A percentile compares a stretch with the other conserved stretches of the same genome.
Evolutionary conservation across 768 basidiomycete genomes (phyloP).

Genomic region (Russula compacta): DNA sequence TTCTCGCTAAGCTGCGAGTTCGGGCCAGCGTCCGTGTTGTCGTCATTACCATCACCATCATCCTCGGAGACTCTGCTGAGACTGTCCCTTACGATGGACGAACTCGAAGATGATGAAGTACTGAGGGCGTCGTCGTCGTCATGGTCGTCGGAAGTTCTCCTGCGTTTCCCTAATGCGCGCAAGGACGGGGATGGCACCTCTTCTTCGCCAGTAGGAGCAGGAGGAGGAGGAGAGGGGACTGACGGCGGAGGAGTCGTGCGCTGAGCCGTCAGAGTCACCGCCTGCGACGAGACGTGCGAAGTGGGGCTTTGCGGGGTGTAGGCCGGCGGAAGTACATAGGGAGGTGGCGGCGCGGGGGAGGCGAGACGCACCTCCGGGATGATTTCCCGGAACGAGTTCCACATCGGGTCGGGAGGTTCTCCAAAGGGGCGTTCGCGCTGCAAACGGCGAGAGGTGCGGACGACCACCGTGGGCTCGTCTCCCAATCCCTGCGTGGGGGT

Average conservation of each 20-base stretch:
- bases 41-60: not conserved
- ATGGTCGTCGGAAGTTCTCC: not conserved
- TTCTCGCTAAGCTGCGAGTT: not conserved
- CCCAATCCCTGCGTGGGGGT: not conserved
- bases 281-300: not conserved
- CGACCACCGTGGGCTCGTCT: not conserved
- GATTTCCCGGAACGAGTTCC: not conserved
- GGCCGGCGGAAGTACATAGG: not conserved
- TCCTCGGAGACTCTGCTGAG: not conserved
- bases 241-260: not conserved
- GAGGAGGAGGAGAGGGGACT: not conserved
- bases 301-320: not conserved
- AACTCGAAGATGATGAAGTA: not conserved
- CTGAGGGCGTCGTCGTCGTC: not conserved
- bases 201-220: not conserved
- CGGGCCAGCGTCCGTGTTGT: not conserved
- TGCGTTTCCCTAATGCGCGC: not conserved
- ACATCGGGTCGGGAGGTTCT: conserved; percentile 1
- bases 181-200: not conserved
- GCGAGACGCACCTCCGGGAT: not conserved
- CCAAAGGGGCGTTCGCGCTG: conserved; percentile 6
- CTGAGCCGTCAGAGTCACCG: not conserved
- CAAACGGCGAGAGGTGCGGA: not conserved
- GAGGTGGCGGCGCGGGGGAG: not conserved
- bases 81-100: not conserved